These are phyloP conservation scores for Sugiyamaella chiloensis DNA, from an alignment of 805 yeast genomes.

Conservation along the genomic window DNA sequence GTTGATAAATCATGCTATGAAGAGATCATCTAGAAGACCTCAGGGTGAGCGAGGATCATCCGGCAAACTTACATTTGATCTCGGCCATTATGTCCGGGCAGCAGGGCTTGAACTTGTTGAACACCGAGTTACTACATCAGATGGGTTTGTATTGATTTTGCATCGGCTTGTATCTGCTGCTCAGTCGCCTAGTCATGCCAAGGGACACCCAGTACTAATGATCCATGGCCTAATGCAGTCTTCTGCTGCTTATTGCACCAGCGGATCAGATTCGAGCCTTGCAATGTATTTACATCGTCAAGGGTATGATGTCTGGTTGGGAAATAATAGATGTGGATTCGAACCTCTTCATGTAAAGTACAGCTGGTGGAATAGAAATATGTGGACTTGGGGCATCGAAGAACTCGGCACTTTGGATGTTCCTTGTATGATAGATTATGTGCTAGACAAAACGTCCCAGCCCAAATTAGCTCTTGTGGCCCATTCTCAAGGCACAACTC, in stretches of 20 bases:
- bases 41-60: constrained; percentile 14
- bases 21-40: constrained; percentile 1
- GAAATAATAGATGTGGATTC: constrained; percentile 87
- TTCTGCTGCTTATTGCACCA: constrained; percentile 77
- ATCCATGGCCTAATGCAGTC: constrained; percentile 88
- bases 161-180: constrained; percentile 58
- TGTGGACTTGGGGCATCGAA: constrained; percentile 94
- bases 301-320: constrained; percentile 88
- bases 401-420: constrained; percentile 79
- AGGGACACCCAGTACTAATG: constrained; percentile 60
- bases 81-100: constrained; percentile 64
- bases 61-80: constrained; percentile 45
- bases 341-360: constrained; percentile 59
- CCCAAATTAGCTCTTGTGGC: constrained; percentile 58
- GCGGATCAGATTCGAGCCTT: constrained; percentile 70
- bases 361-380: constrained; percentile 43
- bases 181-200: constrained; percentile 31
- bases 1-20: too few relatives aligned
- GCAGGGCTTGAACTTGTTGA: constrained; percentile 58
- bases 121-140: constrained; percentile 64
- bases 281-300: constrained; percentile 52
- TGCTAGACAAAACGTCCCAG: constrained; percentile 40
- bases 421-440: constrained; percentile 65
- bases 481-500: constrained; percentile 94
- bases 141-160: constrained; percentile 71